A percentile compares a stretch with the other conserved stretches of the same genome.
Conservation (phyloP, 2,329 filamentous ascomycete species). For the Calycina herbarum region DNA sequence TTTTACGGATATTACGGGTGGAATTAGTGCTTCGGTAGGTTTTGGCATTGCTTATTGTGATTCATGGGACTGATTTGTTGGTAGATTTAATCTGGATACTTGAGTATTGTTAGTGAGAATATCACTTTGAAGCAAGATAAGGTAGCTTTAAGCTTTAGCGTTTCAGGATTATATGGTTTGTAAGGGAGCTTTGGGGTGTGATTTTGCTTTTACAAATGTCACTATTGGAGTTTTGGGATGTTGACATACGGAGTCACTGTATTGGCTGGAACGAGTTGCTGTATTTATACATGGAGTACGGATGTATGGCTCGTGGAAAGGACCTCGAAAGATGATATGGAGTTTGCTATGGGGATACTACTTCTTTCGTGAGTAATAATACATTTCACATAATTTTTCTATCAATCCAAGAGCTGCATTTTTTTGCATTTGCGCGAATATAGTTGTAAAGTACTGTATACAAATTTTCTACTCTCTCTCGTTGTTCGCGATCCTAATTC, state of each 20-base stretch:
- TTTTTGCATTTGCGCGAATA: no score
- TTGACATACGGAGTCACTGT: no score
- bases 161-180: slow-evolving; percentile 10
- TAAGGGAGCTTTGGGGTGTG: background rate
- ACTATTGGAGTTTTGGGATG: no score
- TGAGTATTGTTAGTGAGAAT: slow-evolving; percentile 1
- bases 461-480: no score
- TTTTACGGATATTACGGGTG: background rate
- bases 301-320: background rate
- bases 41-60: no score
- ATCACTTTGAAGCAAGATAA: slow-evolving; percentile 6
- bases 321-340: background rate
- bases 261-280: background rate
- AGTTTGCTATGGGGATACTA: background rate
- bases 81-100: slow-evolving; percentile 7
- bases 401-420: no score
- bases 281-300: background rate
- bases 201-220: no score
- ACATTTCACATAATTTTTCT: no score
- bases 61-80: background rate
- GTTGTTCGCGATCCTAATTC: no score
- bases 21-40: slow-evolving; percentile 4
- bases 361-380: no score
- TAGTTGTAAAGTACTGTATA: no score
- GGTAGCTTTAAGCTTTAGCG: slow-evolving; percentile 5